Percentiles rank a stretch among this genome's conserved stretches.
These are phyloP conservation scores for Trypanosoma caninum DNA, from an alignment of 208 protist genomes.

Conservation along the genomic window DNA sequence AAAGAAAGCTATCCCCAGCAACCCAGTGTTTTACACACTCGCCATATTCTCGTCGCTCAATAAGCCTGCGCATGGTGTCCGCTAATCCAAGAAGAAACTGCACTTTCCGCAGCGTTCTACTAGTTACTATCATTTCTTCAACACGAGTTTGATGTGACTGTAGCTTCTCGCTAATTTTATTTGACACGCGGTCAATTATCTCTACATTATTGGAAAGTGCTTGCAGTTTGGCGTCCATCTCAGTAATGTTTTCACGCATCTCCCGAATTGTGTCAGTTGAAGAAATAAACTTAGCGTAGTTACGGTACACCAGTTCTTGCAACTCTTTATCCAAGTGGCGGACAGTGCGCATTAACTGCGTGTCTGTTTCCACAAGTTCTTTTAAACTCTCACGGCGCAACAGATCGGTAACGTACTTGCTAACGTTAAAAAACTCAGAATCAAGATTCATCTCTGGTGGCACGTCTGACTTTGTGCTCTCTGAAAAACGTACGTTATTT, in stretches of 20 bases:
- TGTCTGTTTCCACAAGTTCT: slow-evolving; percentile 79
- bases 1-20: slow-evolving; percentile 67
- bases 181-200: slow-evolving; percentile 65
- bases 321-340: slow-evolving; percentile 92
- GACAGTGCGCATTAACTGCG: slow-evolving; percentile 66
- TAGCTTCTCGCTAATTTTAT: slow-evolving; percentile 50
- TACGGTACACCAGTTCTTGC: slow-evolving; percentile 98
- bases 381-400: slow-evolving; percentile 66
- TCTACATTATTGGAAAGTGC: slow-evolving; percentile 70
- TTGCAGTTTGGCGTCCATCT: slow-evolving; percentile 87
- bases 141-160: slow-evolving; percentile 63
- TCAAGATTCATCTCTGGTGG: slow-evolving; percentile 73
- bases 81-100: slow-evolving; percentile 80
- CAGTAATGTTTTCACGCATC: slow-evolving; percentile 86
- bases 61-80: slow-evolving; percentile 54
- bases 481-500: slow-evolving; percentile 5
- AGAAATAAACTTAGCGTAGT: slow-evolving; percentile 99
- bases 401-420: slow-evolving; percentile 75
- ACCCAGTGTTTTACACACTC: slow-evolving; percentile 78
- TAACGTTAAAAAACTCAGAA: slow-evolving; percentile 82
- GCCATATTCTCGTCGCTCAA: slow-evolving; percentile 52
- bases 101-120: slow-evolving; percentile 76
- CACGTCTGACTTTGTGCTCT: slow-evolving; percentile 14
- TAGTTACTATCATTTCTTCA: slow-evolving; percentile 64
- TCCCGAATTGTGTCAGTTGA: slow-evolving; percentile 97